Evolutionary conservation across 2,329 filamentous ascomycete species (phyloP), one percentile per base, ranked within the genome.

Genomic region (Calonectria fujianensis): DNA sequence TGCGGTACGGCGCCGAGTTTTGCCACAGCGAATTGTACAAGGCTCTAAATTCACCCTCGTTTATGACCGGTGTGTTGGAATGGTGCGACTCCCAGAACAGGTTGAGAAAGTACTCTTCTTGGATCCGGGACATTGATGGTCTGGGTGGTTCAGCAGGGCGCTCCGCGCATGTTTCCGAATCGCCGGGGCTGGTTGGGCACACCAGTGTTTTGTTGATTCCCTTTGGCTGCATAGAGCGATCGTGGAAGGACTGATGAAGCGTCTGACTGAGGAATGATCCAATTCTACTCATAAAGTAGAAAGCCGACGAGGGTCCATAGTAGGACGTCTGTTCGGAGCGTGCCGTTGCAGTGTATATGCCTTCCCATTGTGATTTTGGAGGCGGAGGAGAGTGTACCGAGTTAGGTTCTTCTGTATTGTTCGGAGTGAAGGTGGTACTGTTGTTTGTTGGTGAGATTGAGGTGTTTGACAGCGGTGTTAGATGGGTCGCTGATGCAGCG

Each of bases 61-160:
- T 83, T 4, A 89, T 73, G 8, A 89, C 84, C 1, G 84, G 85
- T 41, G 82, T 81, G 1, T 83, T 79, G 4, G 79, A 78, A 72
- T 89, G 85, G 72, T 86, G 87, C 0, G 85, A 84, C 51, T 87
- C 82, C 88, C 88, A 89, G 76, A 86, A 89, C 16, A 88, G 77
- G 24, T 82, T 81, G 7, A 89, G 77, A 50, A 88, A 88, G 61
- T 86, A 87, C 51, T 89, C 87, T 78, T 90, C 88, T 75, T 90
- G 85, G 5, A 81, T 80, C 14, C 82, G 80, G 3, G 81, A 84
- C 51, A 89, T 85, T 85, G 54, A 88, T 84, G 69, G 69, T 18
- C 51, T 70, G 5, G 68, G 52, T 2, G 39, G 13, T 7, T 70
- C 70, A 1, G 14, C 9, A 8, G 48, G 70, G 16, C 24, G 57